These are phyloP conservation scores for Discostella stelligera DNA, from an alignment of 352 stramenopile species.

Conservation along the genomic window DNA sequence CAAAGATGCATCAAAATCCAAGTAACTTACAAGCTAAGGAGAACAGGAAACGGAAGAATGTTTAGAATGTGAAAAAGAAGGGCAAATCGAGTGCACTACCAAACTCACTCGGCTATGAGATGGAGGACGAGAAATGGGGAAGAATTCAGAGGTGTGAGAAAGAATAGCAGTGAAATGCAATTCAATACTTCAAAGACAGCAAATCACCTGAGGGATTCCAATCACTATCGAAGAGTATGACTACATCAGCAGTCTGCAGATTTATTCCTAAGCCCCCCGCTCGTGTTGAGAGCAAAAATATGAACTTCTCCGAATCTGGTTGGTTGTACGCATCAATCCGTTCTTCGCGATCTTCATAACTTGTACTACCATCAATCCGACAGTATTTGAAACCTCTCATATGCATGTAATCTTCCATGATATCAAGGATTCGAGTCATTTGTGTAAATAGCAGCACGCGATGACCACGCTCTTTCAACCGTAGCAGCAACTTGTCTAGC, in stretches of 20 bases:
- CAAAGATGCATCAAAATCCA: too few relatives aligned
- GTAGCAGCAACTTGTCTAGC: conserved; percentile 96
- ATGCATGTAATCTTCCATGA: conserved; percentile 94
- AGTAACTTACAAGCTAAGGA: too few relatives aligned
- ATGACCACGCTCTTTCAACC: conserved; percentile 92
- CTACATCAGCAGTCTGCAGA: conserved; percentile 44
- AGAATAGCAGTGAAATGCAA: neutral
- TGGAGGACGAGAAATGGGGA: too few relatives aligned
- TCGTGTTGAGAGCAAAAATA: conserved; percentile 98
- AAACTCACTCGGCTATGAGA: too few relatives aligned
- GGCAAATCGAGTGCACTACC: too few relatives aligned
- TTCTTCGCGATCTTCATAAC: conserved; percentile 90
- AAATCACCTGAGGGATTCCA: conserved; percentile 98
- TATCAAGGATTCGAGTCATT: conserved; percentile 93
- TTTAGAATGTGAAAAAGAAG: too few relatives aligned
- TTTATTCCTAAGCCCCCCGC: conserved; percentile 98
- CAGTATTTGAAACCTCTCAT: conserved; percentile 91
- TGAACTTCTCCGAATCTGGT: conserved; percentile 89
- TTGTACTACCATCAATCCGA: conserved; percentile 94
- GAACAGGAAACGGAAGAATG: too few relatives aligned
- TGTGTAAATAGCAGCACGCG: conserved; percentile 99
- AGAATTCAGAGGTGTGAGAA: conserved; percentile 10
- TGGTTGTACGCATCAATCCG: conserved; percentile 96
- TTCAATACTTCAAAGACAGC: conserved; percentile 59
- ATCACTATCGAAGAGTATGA: conserved; percentile 67